Base-by-base conservation (phyloP, 2,329 filamentous ascomycete species). In the Fonsecaea monophora region DNA sequence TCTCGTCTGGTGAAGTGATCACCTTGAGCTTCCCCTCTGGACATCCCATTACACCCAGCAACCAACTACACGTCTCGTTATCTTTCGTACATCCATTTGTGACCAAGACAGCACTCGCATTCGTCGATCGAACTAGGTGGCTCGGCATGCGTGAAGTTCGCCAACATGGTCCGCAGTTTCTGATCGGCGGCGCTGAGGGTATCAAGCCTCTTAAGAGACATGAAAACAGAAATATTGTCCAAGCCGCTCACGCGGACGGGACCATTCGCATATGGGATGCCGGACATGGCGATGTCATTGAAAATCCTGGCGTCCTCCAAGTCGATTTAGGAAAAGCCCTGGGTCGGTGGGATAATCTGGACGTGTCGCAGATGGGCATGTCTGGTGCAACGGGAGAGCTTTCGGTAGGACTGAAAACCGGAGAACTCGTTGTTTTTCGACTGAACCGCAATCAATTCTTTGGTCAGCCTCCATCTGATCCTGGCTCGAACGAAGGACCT, bases 21-120 rank as follows among this genome's bases (percentile, higher is more conserved):
- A 96, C 94, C 0, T 81, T 98, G 76, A 96, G 90, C 73, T 98
- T 98, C 75, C 95, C 95, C 0, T 95, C 90, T 56, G 95, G 95
- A 34, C 91, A 94, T 77, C 90, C 92, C 0, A 96, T 98, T 63
- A 91, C 89, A 34, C 93, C 95, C 1, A 97, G 94, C 3, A 97
- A 97, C 74, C 92, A 97, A 78, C 85, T 99, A 5, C 94, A 96
- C 74, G 87, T 94, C 0, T 97, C 91, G 2, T 81, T 97, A 54
- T 91, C 91, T 1, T 91, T 97, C 69, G 90, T 97, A 6, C 93
- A 97, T 75, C 95, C 95, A 0, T 98, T 96, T 75, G 87, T 95
- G 65, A 90, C 87, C 62, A 88, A 89, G 59, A 83, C 91, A 60
- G 85, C 87, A 15, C 83, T 96, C n/a, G 86, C 92, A 9, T 86